Conservation (phyloP, 805 yeast species). For the Spathaspora girioi region DNA sequence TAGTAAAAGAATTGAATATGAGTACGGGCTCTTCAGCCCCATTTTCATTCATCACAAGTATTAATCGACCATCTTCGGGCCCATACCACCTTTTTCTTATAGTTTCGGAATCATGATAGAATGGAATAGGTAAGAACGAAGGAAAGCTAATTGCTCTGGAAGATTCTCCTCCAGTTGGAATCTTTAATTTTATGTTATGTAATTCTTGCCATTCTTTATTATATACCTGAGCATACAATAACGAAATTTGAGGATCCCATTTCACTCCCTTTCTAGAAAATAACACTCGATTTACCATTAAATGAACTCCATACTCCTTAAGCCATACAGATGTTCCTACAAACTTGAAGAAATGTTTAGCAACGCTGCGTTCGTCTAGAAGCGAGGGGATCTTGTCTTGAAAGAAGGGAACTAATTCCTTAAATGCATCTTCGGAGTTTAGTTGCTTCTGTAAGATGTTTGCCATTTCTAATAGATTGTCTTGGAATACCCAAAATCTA, state of each 20-base stretch:
- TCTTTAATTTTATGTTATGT: constrained; percentile 16
- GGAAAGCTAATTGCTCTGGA: constrained; percentile 7
- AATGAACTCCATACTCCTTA: constrained; percentile 27
- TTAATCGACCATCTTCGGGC: constrained; percentile 25
- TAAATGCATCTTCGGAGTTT: constrained; percentile 2
- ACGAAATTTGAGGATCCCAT: constrained; percentile 22
- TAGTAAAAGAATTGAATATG: constrained; percentile 16
- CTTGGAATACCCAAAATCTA: not conserved
- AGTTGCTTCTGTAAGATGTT: constrained; percentile 1
- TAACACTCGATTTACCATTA: constrained; percentile 26
- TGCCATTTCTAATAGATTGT: too few species aligned
- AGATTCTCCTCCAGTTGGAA: constrained; percentile 12
- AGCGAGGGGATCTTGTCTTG: constrained; percentile 8
- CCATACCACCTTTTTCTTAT: constrained; percentile 13
- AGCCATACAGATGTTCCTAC: constrained; percentile 32
- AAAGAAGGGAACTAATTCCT: constrained; percentile 1
- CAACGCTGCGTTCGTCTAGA: constrained; percentile 5
- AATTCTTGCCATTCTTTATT: constrained; percentile 21
- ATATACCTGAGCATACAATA: constrained; percentile 19
- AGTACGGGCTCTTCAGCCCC: constrained; percentile 18
- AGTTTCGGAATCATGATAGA: constrained; percentile 11
- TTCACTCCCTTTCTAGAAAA: constrained; percentile 18
- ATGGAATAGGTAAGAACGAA: constrained; percentile 11
- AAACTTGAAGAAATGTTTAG: constrained; percentile 26
- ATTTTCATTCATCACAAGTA: constrained; percentile 16